These are phyloP conservation scores for Teunomyces tritomae DNA, from an alignment of 805 yeast species.

Conservation along the genomic window DNA sequence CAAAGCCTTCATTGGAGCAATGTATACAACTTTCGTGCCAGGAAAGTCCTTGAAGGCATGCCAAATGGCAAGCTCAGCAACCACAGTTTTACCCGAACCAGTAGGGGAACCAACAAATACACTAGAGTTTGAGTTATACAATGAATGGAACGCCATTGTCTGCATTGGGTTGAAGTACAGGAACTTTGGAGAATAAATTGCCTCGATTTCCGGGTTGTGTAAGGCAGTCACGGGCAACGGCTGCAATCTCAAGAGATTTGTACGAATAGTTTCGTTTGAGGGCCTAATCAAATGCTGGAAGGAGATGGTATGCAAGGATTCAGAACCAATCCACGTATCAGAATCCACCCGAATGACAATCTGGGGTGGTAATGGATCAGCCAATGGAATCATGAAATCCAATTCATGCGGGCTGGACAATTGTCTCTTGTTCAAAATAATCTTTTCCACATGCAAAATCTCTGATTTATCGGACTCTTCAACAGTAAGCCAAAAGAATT, in stretches of 20 bases:
- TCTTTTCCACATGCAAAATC: constrained; percentile 78
- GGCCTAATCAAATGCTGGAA: constrained; percentile 91
- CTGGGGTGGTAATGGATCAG: constrained; percentile 90
- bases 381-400: constrained; percentile 89
- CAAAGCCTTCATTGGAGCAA: constrained; percentile 88
- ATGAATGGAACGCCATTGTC: constrained; percentile 90
- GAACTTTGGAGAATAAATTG: constrained; percentile 65
- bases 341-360: constrained; percentile 75
- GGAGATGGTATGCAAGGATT: constrained; percentile 70
- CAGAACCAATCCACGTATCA: constrained; percentile 89
- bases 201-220: constrained; percentile 63
- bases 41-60: constrained; percentile 86
- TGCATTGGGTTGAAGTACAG: constrained; percentile 97
- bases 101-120: constrained; percentile 97
- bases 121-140: constrained; percentile 75
- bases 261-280: constrained; percentile 78
- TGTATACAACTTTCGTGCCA: constrained; percentile 74
- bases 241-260: constrained; percentile 73
- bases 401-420: constrained; percentile 58
- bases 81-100: constrained; percentile 94
- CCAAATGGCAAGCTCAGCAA: constrained; percentile 97
- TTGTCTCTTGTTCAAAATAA: constrained; percentile 62
- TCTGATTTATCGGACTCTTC: constrained; percentile 77
- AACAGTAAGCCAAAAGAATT: constrained; percentile 88
- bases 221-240: constrained; percentile 86